These are phyloP conservation scores for Cucurbita ficifolia DNA, from an alignment of 306 rosid genomes.

Conservation along the genomic window DNA sequence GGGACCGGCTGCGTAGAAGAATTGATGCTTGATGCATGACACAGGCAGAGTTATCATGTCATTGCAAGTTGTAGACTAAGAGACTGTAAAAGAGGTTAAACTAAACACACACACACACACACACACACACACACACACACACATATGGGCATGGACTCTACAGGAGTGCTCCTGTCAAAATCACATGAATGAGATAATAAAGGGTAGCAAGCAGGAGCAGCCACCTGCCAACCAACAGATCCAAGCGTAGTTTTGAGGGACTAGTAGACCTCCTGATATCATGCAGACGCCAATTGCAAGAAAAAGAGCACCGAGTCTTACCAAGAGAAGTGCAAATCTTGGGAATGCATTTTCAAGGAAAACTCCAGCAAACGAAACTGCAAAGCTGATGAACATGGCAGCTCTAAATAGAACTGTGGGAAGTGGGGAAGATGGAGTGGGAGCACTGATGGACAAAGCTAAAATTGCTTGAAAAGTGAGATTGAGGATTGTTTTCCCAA, in stretches of 20 bases:
- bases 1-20: slow-evolving; percentile 17
- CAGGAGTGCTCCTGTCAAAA: not conserved
- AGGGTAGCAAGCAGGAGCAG: not conserved
- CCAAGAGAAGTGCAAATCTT: not conserved
- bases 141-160: not conserved
- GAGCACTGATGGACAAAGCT: not conserved
- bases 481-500: not conserved
- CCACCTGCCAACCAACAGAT: not conserved
- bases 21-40: not conserved
- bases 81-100: too few relatives aligned
- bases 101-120: too few relatives aligned
- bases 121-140: not conserved
- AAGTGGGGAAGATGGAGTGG: not conserved
- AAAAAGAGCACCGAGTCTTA: not conserved
- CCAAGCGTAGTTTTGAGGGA: not conserved
- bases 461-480: not conserved
- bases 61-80: not conserved
- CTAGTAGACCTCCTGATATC: not conserved
- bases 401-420: not conserved
- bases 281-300: not conserved
- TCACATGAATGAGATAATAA: not conserved
- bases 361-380: not conserved
- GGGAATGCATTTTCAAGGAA: not conserved
- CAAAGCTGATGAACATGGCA: not conserved
- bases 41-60: slow-evolving; percentile 18